Evolutionary conservation across 305 asterid genomes (phyloP).

Genomic region (Stenogyne calaminthoides): DNA sequence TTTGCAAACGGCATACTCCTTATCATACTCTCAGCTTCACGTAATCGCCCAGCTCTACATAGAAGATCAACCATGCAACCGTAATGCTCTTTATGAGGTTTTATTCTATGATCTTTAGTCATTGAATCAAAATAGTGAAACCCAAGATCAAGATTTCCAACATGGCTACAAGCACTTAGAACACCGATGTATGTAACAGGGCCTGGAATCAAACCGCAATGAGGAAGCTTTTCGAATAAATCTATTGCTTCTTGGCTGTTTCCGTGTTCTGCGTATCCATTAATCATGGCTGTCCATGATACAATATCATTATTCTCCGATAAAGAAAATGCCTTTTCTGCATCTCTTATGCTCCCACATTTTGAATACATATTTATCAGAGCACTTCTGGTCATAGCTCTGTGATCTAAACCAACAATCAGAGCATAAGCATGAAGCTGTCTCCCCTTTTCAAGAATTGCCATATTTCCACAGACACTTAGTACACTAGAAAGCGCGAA

Average conservation of each 20-base stretch:
- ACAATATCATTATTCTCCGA: slow-evolving; percentile 56
- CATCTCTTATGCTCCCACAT: slow-evolving; percentile 76
- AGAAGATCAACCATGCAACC: slow-evolving; percentile 90
- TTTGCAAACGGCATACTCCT: slow-evolving; percentile 64
- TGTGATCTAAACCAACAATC: slow-evolving; percentile 60
- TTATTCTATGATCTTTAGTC: slow-evolving; percentile 51
- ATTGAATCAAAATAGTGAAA: slow-evolving; percentile 61
- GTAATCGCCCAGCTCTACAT: slow-evolving; percentile 73
- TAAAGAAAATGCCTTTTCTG: slow-evolving; percentile 41
- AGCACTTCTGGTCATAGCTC: slow-evolving; percentile 52
- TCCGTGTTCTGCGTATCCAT: slow-evolving; percentile 89
- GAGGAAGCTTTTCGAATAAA: slow-evolving; percentile 55
- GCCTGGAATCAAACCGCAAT: slow-evolving; percentile 66
- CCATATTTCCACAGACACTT: slow-evolving; percentile 70
- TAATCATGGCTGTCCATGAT: slow-evolving; percentile 91
- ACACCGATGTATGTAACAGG: slow-evolving; percentile 74
- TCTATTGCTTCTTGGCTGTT: slow-evolving; percentile 69
- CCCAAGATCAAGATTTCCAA: slow-evolving; percentile 70
- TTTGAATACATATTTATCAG: slow-evolving; percentile 81
- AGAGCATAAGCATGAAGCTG: slow-evolving; percentile 75
- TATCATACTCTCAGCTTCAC: slow-evolving; percentile 72
- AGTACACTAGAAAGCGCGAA: slow-evolving; percentile 69
- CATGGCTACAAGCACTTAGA: slow-evolving; percentile 83
- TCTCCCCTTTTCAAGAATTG: slow-evolving; percentile 77
- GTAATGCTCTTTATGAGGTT: slow-evolving; percentile 68